Conservation (phyloP, 73 alveolate species). For the Paramecium octaurelia region DNA sequence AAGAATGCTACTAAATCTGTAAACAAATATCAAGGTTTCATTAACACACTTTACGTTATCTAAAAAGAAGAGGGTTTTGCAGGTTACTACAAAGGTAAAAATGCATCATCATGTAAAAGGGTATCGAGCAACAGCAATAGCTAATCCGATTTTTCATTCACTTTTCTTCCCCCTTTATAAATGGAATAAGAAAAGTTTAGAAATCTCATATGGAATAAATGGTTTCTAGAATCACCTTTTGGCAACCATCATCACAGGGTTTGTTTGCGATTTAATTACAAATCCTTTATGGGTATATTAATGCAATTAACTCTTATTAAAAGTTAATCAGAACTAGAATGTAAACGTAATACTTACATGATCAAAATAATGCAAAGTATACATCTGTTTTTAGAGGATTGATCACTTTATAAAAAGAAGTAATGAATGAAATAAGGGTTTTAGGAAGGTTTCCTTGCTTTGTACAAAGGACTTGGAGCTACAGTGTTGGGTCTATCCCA, state of each 20-base stretch:
- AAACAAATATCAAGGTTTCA: constrained; percentile 32
- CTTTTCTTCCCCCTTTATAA: constrained; percentile 53
- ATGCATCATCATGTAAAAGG: neutral
- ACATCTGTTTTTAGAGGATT: neutral
- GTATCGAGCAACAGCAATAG: constrained; percentile 50
- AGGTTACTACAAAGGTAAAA: constrained; percentile 52
- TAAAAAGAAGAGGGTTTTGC: constrained; percentile 52
- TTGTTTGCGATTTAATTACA: constrained; percentile 51
- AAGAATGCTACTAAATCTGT: constrained; percentile 47
- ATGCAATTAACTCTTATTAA: neutral
- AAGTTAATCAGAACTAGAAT: constrained; percentile 56
- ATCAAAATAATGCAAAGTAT: neutral
- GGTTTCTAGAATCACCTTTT: constrained; percentile 30
- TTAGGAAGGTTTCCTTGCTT: constrained; percentile 60
- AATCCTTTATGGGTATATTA: constrained; percentile 62
- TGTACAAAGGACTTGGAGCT: constrained; percentile 59
- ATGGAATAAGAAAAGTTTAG: neutral
- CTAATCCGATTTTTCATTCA: constrained; percentile 52
- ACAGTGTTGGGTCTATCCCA: constrained; percentile 51
- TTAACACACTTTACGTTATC: neutral
- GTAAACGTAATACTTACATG: constrained; percentile 43
- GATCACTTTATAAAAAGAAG: constrained; percentile 1
- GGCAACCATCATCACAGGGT: constrained; percentile 54
- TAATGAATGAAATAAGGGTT: neutral
- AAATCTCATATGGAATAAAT: neutral